Percentiles rank a stretch among this genome's conserved stretches.
These are phyloP conservation scores for Zopfia rhizophila DNA, from an alignment of 2,329 filamentous ascomycete genomes.

Conservation along the genomic window DNA sequence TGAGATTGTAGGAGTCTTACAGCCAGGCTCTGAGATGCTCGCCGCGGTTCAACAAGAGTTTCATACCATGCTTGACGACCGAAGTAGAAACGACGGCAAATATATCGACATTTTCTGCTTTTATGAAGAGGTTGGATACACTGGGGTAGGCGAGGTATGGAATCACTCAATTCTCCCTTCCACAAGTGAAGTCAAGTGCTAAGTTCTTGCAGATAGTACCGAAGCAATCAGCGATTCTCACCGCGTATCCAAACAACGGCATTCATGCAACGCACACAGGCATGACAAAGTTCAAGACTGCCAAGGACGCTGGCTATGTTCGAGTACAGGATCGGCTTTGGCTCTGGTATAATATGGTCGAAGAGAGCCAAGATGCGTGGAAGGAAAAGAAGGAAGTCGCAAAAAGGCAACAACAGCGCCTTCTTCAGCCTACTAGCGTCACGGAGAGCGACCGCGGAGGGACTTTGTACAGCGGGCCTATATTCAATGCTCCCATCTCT, in stretches of 20 bases:
- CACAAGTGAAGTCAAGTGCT: neutral
- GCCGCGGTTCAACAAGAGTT: constrained; percentile 2
- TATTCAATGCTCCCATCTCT: constrained; percentile 16
- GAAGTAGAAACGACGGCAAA: no score
- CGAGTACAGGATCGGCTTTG: no score
- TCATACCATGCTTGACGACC: constrained; percentile 2
- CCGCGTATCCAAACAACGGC: constrained; percentile 5
- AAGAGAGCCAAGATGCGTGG: constrained; percentile 4
- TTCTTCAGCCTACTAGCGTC: neutral
- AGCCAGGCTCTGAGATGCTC: constrained; percentile 12
- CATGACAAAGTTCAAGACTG: constrained; percentile 6
- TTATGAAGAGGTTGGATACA: no score
- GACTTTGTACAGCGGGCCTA: constrained; percentile 10
- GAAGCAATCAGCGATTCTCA: constrained; percentile 9
- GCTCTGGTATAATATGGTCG: neutral
- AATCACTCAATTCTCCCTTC: constrained; percentile 5
- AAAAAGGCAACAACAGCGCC: no score
- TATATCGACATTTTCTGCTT: no score
- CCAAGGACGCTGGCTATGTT: no score
- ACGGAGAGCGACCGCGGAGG: neutral
- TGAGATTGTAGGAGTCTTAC: constrained; percentile 8
- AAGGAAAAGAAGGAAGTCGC: no score
- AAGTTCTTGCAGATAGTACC: constrained; percentile 5
- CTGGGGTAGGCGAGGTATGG: no score
- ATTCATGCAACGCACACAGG: constrained; percentile 4